Conservation (phyloP, 805 yeast genomes). For the Vanderwaltozyma verrucispora region DNA sequence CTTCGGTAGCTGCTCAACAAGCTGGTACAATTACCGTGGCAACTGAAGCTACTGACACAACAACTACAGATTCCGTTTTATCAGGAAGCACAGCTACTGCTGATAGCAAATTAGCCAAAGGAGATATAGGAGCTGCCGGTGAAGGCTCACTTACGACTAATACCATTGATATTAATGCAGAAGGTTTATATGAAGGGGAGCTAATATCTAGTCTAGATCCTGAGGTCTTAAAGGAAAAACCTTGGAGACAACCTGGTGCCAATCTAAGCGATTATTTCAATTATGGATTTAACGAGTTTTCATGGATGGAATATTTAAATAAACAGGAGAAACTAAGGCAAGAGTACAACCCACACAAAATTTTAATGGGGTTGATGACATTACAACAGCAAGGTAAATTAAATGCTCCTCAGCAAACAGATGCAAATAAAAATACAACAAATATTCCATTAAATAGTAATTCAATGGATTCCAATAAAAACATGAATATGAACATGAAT, state of each 20-base stretch:
- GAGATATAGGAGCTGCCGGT: slow-evolving; percentile 2
- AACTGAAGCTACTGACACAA: slow-evolving; percentile 7
- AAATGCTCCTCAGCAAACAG: slow-evolving; percentile 33
- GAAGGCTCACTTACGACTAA: slow-evolving; percentile 15
- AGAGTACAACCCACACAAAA: slow-evolving; percentile 73
- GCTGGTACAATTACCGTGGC: slow-evolving; percentile 11
- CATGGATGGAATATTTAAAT: slow-evolving; percentile 88
- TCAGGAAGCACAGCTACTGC: slow-evolving; percentile 3
- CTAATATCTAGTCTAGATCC: slow-evolving; percentile 75
- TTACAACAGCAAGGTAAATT: slow-evolving; percentile 30
- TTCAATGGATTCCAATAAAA: not conserved
- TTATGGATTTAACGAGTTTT: slow-evolving; percentile 90
- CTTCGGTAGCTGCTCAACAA: slow-evolving; percentile 12
- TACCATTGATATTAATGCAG: slow-evolving; percentile 27
- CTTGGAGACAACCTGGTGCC: slow-evolving; percentile 98
- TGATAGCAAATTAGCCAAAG: slow-evolving; percentile 2
- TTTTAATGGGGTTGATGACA: slow-evolving; percentile 43
- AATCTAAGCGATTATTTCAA: slow-evolving; percentile 91
- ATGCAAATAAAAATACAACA: slow-evolving; percentile 8
- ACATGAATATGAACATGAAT: slow-evolving; percentile 1
- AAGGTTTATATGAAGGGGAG: slow-evolving; percentile 50
- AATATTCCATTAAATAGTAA: slow-evolving; percentile 3
- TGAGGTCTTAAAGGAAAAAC: slow-evolving; percentile 81
- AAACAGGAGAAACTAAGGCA: slow-evolving; percentile 76
- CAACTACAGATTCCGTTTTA: slow-evolving; percentile 3